These are phyloP conservation scores for Radiomyces spectabilis DNA, from an alignment of 192 early-diverging fungal genomes.

Conservation along the genomic window DNA sequence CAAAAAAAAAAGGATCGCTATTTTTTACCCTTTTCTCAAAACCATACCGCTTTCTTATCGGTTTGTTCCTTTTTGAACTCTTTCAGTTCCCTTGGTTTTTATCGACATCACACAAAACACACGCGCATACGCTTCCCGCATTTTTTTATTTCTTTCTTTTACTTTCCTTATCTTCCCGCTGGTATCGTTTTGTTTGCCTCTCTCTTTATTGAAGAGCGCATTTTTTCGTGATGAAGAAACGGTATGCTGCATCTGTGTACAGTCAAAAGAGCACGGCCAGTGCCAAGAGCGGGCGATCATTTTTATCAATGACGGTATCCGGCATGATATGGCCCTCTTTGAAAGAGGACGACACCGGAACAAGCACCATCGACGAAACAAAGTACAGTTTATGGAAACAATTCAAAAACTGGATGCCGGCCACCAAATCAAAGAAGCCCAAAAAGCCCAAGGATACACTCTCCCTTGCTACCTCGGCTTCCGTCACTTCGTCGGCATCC, in stretches of 20 bases:
- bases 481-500: neutral
- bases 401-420: neutral
- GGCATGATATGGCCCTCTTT: neutral
- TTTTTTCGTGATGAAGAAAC: slow-evolving; percentile 8
- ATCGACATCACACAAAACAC: too few relatives aligned
- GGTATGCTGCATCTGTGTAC: slow-evolving; percentile 18
- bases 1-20: too few relatives aligned
- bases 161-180: neutral
- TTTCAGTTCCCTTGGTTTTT: too few relatives aligned
- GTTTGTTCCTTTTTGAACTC: too few relatives aligned
- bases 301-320: slow-evolving; percentile 10
- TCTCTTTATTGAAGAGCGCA: too few relatives aligned
- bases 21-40: too few relatives aligned
- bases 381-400: slow-evolving; percentile 1
- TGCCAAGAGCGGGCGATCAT: slow-evolving; percentile 20
- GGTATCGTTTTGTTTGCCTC: neutral
- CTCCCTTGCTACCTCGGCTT: neutral
- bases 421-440: neutral
- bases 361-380: neutral
- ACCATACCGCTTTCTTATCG: too few relatives aligned
- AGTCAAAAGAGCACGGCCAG: slow-evolving; percentile 27
- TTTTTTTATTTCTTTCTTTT: slow-evolving; percentile 2
- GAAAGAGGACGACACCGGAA: neutral
- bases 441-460: slow-evolving; percentile 1
- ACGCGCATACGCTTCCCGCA: too few relatives aligned